Evolutionary conservation across 768 basidiomycete genomes (phyloP).

Genomic region (Cantharellus cinnabarinus): DNA sequence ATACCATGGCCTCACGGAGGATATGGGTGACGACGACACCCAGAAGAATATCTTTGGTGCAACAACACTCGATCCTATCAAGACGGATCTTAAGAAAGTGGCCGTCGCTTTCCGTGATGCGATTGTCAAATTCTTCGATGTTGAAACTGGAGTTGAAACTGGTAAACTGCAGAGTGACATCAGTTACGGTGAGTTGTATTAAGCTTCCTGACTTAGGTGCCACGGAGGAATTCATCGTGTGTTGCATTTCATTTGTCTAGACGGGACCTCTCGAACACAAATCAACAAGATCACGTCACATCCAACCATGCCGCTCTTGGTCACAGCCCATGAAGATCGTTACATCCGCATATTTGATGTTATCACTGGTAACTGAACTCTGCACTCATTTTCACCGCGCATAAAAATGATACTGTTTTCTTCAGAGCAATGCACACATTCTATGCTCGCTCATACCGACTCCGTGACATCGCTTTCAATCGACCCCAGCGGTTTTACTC

Average conservation of each 20-base stretch:
- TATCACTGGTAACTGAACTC: slow-evolving; percentile 37
- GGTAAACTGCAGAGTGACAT: slow-evolving; percentile 18
- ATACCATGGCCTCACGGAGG: slow-evolving; percentile 44
- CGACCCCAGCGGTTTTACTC: slow-evolving; percentile 66
- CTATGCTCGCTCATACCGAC: slow-evolving; percentile 79
- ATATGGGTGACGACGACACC: slow-evolving; percentile 25
- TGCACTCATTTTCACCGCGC: slow-evolving; percentile 1
- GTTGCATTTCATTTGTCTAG: slow-evolving; percentile 19
- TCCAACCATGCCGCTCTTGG: slow-evolving; percentile 71
- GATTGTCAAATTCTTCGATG: slow-evolving; percentile 75
- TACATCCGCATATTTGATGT: slow-evolving; percentile 80
- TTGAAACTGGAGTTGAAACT: slow-evolving; percentile 64
- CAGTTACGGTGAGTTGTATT: slow-evolving; percentile 20
- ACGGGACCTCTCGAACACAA: slow-evolving; percentile 56
- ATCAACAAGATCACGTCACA: slow-evolving; percentile 77
- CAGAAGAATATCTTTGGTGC: slow-evolving; percentile 28
- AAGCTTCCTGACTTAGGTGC: slow-evolving; percentile 14
- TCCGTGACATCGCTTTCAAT: slow-evolving; percentile 82
- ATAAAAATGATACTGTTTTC: background rate
- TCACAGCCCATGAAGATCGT: slow-evolving; percentile 88
- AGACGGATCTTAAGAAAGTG: slow-evolving; percentile 64
- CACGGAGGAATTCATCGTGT: slow-evolving; percentile 26
- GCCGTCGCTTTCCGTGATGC: slow-evolving; percentile 83
- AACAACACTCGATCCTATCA: slow-evolving; percentile 66
- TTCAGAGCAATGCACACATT: slow-evolving; percentile 67